Conservation (phyloP, 176 grass and related monocot genomes). For the Tuctoria greenei region DNA sequence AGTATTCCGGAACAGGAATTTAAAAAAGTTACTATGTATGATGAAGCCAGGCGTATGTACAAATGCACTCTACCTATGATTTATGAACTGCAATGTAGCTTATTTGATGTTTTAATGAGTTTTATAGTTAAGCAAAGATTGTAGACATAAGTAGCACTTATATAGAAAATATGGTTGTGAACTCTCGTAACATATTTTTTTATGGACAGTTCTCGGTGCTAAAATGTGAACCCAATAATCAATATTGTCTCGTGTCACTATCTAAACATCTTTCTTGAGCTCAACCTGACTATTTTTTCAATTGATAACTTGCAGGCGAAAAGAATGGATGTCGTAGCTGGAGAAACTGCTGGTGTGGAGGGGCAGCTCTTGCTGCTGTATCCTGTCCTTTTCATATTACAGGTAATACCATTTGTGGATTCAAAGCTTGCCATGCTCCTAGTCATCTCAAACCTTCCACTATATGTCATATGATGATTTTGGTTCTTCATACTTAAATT, state of each 20-base stretch:
- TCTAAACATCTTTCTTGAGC: not conserved
- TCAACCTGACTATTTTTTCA: not conserved
- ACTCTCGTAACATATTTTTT: conserved; percentile 7
- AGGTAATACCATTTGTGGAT: conserved; percentile 41
- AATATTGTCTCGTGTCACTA: not conserved
- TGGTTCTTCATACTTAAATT: conserved; percentile 9
- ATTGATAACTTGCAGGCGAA: conserved; percentile 67
- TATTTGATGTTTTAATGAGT: not conserved
- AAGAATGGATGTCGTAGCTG: conserved; percentile 83
- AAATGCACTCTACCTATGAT: conserved; percentile 24
- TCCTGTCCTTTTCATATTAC: conserved; percentile 72
- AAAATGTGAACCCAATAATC: not conserved
- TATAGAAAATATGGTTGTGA: not conserved
- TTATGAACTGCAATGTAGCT: not conserved
- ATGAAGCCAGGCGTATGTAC: not conserved
- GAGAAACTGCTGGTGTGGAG: conserved; percentile 83
- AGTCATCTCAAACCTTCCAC: conserved; percentile 4
- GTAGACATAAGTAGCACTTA: not conserved
- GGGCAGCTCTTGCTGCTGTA: conserved; percentile 70
- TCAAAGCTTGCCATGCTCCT: not conserved
- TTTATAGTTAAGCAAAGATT: conserved; percentile 16
- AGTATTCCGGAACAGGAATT: not conserved
- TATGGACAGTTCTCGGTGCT: not conserved
- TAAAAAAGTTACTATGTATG: not conserved
- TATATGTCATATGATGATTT: not conserved